These are phyloP conservation scores for Gastrolobium villosum DNA, from an alignment of 306 rosid species.

Conservation along the genomic window DNA sequence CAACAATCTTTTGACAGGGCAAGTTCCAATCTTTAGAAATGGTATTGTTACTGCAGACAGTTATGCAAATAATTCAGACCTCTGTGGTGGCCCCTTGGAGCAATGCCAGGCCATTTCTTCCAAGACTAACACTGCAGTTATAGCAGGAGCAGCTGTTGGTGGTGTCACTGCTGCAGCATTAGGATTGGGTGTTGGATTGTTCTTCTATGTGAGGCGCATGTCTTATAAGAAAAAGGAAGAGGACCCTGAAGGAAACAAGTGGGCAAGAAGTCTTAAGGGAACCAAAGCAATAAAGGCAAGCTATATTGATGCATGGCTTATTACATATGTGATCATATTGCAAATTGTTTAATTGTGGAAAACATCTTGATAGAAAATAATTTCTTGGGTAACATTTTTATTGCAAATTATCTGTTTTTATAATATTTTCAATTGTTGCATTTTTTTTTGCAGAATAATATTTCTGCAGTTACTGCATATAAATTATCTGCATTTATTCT, in stretches of 20 bases:
- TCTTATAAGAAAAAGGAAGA: slow-evolving; percentile 77
- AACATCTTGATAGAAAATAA: background rate
- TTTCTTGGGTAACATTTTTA: background rate
- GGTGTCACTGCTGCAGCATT: slow-evolving; percentile 77
- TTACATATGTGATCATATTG: slow-evolving; percentile 2
- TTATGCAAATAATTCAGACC: slow-evolving; percentile 74
- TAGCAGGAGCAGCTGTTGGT: slow-evolving; percentile 81
- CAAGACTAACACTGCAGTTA: slow-evolving; percentile 64
- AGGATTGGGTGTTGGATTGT: slow-evolving; percentile 58
- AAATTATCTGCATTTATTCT: too few species aligned
- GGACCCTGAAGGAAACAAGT: slow-evolving; percentile 94
- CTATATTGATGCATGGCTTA: slow-evolving; percentile 38
- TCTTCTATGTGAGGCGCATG: slow-evolving; percentile 73
- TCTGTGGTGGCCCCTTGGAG: slow-evolving; percentile 60
- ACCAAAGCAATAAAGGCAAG: slow-evolving; percentile 83
- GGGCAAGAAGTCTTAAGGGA: slow-evolving; percentile 89
- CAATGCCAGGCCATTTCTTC: slow-evolving; percentile 47
- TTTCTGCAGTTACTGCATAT: too few species aligned
- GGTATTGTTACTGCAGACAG: background rate
- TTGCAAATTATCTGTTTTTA: background rate
- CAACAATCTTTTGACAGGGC: slow-evolving; percentile 77
- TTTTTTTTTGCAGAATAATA: background rate
- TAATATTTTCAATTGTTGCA: background rate
- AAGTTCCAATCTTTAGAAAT: slow-evolving; percentile 47
- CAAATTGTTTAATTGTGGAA: slow-evolving; percentile 25